phyloP scores from a whole-genome alignment of 192 early-diverging fungal genomes.

The Phlyctochytrium arcticum region DNA sequence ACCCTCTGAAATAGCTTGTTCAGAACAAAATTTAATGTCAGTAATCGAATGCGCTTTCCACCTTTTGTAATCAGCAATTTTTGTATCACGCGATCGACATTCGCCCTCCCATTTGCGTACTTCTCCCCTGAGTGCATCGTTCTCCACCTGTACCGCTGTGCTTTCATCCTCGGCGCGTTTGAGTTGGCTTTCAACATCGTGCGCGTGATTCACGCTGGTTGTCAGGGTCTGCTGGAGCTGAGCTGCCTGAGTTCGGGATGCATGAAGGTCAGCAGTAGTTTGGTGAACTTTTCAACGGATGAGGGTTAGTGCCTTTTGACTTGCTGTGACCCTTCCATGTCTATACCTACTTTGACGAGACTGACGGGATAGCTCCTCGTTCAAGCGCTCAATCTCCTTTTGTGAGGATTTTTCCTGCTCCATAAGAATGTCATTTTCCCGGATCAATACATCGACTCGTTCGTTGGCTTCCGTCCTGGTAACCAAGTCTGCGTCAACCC shows the following conservation, averaged over 20 bases:
- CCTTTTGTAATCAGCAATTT: slow-evolving; percentile 16
- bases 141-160: slow-evolving; percentile 10
- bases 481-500: too few relatives aligned
- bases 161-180: slow-evolving; percentile 16
- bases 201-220: background rate
- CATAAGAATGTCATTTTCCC: slow-evolving; percentile 40
- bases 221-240: slow-evolving; percentile 5
- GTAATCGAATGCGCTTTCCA: too few relatives aligned
- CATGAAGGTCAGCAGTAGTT: background rate
- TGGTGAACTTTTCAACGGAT: slow-evolving; percentile 1
- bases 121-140: slow-evolving; percentile 18
- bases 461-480: slow-evolving; percentile 28
- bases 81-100: background rate
- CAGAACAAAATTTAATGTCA: too few relatives aligned
- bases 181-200: slow-evolving; percentile 13
- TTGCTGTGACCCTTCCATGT: background rate
- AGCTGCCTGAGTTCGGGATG: background rate
- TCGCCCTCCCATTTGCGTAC: background rate
- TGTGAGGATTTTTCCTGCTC: slow-evolving; percentile 24
- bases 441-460: slow-evolving; percentile 29
- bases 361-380: slow-evolving; percentile 12
- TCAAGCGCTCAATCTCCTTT: slow-evolving; percentile 24
- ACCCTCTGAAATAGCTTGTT: slow-evolving; percentile 8
- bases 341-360: slow-evolving; percentile 22
- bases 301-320: background rate